These are phyloP conservation scores for Penicillium sp. DNA, from an alignment of 2,329 filamentous ascomycete genomes.

Conservation along the genomic window DNA sequence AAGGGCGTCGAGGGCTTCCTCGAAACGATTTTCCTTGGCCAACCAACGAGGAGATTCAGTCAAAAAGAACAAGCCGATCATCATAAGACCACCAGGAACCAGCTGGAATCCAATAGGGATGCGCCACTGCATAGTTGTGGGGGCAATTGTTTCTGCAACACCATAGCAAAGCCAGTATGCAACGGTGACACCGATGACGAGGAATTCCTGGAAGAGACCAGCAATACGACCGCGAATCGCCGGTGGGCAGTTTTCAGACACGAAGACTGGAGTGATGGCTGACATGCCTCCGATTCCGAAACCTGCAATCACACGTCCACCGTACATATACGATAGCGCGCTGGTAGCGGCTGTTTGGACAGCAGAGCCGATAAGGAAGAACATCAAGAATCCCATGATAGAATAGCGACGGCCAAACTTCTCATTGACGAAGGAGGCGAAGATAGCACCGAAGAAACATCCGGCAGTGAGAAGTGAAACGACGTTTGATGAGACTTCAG, in stretches of 20 bases:
- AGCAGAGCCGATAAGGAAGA: neutral
- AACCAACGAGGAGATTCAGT: constrained; percentile 84
- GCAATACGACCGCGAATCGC: constrained; percentile 57
- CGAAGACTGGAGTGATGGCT: neutral
- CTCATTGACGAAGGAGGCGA: neutral
- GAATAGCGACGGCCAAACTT: neutral
- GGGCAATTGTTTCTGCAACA: constrained; percentile 30
- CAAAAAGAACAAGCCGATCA: constrained; percentile 54
- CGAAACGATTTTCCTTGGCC: constrained; percentile 71
- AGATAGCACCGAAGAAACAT: neutral
- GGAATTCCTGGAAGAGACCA: constrained; percentile 59
- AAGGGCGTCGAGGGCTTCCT: constrained; percentile 62
- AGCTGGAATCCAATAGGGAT: constrained; percentile 80
- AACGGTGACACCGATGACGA: constrained; percentile 43
- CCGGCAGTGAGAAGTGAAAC: neutral
- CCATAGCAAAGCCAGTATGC: constrained; percentile 54
- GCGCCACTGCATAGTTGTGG: constrained; percentile 56
- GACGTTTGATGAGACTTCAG: neutral
- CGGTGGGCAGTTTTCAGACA: constrained; percentile 37
- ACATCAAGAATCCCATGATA: neutral
- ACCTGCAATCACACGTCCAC: neutral
- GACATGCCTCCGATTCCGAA: neutral
- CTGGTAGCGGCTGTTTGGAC: neutral
- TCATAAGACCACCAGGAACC: constrained; percentile 60
- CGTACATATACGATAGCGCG: neutral